Conservation (phyloP, 441 rosid genomes). For the Euphorbia celastroides region DNA sequence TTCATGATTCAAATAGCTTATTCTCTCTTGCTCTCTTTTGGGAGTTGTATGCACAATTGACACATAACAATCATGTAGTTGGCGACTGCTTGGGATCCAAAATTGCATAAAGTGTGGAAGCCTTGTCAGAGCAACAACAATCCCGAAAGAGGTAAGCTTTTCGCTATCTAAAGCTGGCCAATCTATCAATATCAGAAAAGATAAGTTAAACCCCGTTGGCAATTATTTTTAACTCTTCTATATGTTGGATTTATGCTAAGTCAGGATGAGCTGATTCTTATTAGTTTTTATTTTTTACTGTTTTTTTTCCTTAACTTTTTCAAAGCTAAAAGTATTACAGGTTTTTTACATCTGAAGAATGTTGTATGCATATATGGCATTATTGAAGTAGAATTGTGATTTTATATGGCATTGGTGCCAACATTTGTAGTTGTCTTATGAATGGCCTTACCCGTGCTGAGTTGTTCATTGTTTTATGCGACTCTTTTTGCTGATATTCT, state of each 20-base stretch:
- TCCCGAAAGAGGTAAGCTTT: constrained; percentile 52
- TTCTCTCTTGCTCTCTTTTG: not conserved
- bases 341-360: not conserved
- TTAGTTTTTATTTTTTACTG: too few species aligned
- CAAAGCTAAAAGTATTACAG: not conserved
- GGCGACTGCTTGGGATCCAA: constrained; percentile 62
- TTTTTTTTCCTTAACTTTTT: not conserved
- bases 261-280: not conserved
- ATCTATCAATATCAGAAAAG: not conserved
- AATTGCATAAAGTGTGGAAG: constrained; percentile 52
- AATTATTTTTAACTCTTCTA: not conserved
- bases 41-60: constrained; percentile 8
- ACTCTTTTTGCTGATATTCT: constrained; percentile 2
- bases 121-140: constrained; percentile 43
- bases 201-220: not conserved
- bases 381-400: not conserved
- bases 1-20: not conserved
- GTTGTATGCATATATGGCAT: not conserved
- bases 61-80: constrained; percentile 45
- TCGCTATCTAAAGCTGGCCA: constrained; percentile 2
- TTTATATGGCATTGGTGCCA: not conserved
- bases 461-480: constrained; percentile 17
- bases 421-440: not conserved
- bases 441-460: not conserved
- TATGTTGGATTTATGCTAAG: not conserved